Evolutionary conservation across 164 flowering plant species (phyloP), one percentile per base, ranked within the genome.

Genomic region (Annona cherimola): DNA sequence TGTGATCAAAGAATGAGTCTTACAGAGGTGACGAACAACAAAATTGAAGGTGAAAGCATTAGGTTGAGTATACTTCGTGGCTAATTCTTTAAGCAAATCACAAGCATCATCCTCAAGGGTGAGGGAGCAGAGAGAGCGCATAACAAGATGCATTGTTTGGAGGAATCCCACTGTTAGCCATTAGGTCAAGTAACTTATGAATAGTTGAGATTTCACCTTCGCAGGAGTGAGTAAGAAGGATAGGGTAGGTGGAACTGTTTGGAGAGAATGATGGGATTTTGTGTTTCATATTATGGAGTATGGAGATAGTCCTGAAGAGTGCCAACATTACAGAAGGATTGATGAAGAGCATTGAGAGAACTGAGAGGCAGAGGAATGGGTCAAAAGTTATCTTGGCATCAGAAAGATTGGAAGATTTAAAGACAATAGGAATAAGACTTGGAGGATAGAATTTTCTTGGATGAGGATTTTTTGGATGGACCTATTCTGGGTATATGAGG

Each of bases 41-140:
- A 85, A 92, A 82, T 92, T 94, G 72, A 82, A 94, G 11, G 99
- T 89, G 69, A 73, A 84, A 7, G 70, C 40, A 69, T 92, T 94
- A 0, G 90, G 92, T 0, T 72, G 76, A 0, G 84, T 71, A 74
- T 82, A 69, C 67, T 84, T 86, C 6, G 4, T 6, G 1, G 87
- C 83, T 5, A 92, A 68, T 61, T 90, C 95, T 26, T 84, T 86
- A 5, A 88, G 71, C 71, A 92, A 71, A 42, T 81, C 81, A 1
- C 84, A 57, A 1, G 97, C 99, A 2, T 85, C 70, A 1, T 86
- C 92, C 1, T 75, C 76, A 0, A 80, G 80, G 2, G 76, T 89
- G 8, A 77, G 73, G 4, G 81, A 59, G 61, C 95, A 91, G n/a
- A 94, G 88, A 0, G 89, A 70, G 8, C 97, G 81, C 39, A 88